Base-by-base conservation (phyloP, 1,284 basidiomycete species). In the Melampsora larici-populina region DNA sequence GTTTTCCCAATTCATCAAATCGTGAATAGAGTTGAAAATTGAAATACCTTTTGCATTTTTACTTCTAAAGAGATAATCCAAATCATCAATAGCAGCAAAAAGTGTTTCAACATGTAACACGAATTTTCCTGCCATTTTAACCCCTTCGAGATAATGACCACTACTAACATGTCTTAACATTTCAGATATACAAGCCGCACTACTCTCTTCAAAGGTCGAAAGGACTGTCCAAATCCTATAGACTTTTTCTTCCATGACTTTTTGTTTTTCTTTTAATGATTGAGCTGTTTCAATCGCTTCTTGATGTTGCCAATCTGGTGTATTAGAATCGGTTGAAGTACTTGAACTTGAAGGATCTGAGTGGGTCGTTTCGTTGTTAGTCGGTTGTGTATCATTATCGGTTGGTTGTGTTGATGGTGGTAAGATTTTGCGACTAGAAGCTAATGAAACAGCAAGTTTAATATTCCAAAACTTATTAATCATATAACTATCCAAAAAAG, bases 171-270 rank as follows among this genome's bases (percentile, higher is more conserved):
- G 93, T 79, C 93, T 87, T 78, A 99, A 87, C 96, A 99, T 99
- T 83, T 99, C 96, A 31, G 94, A 96, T 81, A 99, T 99, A 85
- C 97, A 97, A 6, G 96, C 95, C n/a, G 96, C 96, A 81, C 93
- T 95, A 49, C 93, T 96, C 86, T 99, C 96, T 84, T 99, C 96
- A 81, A 98, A 99, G 1, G 95, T 93, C 24, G 94, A 97, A 43
- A 99, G 87, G 43, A 99, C 94, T 87, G 95, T 97, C 96, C 96
- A 99, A 82, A 99, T 98, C 74, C 95, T 91, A 86, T 95, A 96
- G 13, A 99, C 96, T 84, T 97, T 91, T 82, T 95, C 91, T 84
- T 99, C 96, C 94, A 99, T 98, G 81, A 90, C 88, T 79, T 90
- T 87, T 84, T 99, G 96, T 82, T 92, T 94, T 78, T 93, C 92